Base-by-base conservation (phyloP, 1,284 basidiomycete species). In the Ganoderma leucocontextum region DNA sequence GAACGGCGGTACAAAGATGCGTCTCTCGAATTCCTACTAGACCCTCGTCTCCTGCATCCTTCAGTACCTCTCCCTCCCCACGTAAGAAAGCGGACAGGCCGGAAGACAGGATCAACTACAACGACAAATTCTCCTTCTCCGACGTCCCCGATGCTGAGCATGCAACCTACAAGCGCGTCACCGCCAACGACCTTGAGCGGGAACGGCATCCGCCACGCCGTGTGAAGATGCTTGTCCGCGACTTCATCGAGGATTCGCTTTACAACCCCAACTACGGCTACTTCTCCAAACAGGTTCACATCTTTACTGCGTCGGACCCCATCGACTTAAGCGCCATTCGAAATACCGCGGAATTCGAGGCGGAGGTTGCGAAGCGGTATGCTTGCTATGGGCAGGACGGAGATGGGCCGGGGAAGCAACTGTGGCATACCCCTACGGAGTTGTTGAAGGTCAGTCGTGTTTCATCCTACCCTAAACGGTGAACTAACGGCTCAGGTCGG, bases 381-480 rank as follows among this genome's bases (percentile, higher is more conserved):
- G 85, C 87, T 49, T 83, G 85, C 15, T 94, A 94, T 74, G 91
- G 88, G 22, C 82, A 81, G 69, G 86, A 91, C 73, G 85, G 84
- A 62, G 86, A 88, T 44, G 93, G 94, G 3, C 89, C 93, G 17
- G 96, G 96, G 6, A 87, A 90, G 75, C 98, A 99, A 80, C 86
- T 99, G 64, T 99, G 98, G 98, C 98, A 99, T 82, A 99, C 98
- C 0, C 98, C 98, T 0, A 98, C 96, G 1, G 97, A 99, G 79
- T 83, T 99, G 49, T 99, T 99, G 86, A 96, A 97, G 87, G 97
- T 96, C 76, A 70, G 87, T 79, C 33, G 44, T 8, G 41, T 47
- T 19, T 64, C 2, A n/a, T 53, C 44, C n/a, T 49, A 52, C 65
- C 41, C 19, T 33, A 39, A 29, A 33, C 69, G 53, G 49, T 41